These are phyloP conservation scores for Bremia lactucae DNA, from an alignment of 352 stramenopile species.

Conservation along the genomic window DNA sequence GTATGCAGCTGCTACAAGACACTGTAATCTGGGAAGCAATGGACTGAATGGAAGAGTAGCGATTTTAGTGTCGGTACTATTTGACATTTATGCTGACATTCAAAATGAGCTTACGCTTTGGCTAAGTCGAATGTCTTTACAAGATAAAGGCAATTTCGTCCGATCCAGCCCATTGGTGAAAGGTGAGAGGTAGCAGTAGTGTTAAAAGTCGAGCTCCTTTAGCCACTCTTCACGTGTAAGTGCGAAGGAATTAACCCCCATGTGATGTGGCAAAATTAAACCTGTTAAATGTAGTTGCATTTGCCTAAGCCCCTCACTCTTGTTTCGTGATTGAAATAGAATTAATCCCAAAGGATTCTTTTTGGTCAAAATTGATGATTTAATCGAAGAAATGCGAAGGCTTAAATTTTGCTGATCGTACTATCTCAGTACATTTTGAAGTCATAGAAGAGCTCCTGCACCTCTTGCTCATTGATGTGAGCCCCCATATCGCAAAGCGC, in stretches of 20 bases:
- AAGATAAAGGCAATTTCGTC: slow-evolving; percentile 18
- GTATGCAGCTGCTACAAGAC: neutral
- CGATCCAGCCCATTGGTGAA: slow-evolving; percentile 75
- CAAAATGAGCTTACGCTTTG: neutral
- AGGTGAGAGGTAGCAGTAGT: slow-evolving; percentile 78
- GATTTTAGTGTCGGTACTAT: slow-evolving; percentile 13
- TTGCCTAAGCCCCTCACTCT: slow-evolving; percentile 60
- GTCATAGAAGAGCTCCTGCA: slow-evolving; percentile 80
- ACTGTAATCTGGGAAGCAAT: neutral
- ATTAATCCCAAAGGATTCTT: slow-evolving; percentile 19
- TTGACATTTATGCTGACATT: too few relatives aligned
- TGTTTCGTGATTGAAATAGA: slow-evolving; percentile 68
- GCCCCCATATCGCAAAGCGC: slow-evolving; percentile 45
- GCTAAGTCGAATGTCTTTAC: neutral
- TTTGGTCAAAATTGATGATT: slow-evolving; percentile 65
- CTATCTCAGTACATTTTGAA: slow-evolving; percentile 86
- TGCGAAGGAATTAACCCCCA: too few relatives aligned
- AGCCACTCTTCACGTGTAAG: slow-evolving; percentile 63
- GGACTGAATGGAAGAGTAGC: too few relatives aligned
- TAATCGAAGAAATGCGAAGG: slow-evolving; percentile 75
- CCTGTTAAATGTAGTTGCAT: slow-evolving; percentile 46
- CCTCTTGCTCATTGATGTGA: slow-evolving; percentile 54
- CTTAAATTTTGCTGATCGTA: slow-evolving; percentile 74
- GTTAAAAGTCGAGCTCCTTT: slow-evolving; percentile 81
- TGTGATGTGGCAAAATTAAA: slow-evolving; percentile 33